Percentiles rank a stretch among this genome's conserved stretches.
phyloP scores from a whole-genome alignment of 2,329 filamentous ascomycete genomes.

The Botrytis deweyae region DNA sequence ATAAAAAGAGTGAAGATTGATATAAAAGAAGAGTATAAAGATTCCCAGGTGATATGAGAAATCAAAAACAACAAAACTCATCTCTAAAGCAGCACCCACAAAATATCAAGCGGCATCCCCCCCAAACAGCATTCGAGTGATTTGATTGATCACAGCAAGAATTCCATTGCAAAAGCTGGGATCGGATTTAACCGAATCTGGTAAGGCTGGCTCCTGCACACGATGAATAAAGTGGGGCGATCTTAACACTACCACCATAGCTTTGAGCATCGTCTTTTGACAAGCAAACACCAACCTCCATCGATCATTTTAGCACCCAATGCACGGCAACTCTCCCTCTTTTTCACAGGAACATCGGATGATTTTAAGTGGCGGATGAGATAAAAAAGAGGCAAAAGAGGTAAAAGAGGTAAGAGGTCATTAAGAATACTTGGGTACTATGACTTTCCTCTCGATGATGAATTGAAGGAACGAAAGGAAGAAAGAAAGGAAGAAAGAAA shows the following conservation, averaged over 20 bases:
- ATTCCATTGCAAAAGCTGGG: not conserved
- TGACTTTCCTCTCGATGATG: not conserved
- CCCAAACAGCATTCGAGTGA: not conserved
- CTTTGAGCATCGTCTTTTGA: slow-evolving; percentile 5
- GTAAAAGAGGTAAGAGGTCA: not conserved
- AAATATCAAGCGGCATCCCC: not conserved
- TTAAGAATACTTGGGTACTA: not conserved
- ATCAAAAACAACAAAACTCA: no score
- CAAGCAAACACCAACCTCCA: not conserved
- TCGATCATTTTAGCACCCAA: not conserved
- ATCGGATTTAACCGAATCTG: not conserved
- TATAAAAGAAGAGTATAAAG: not conserved
- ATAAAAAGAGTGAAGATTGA: not conserved
- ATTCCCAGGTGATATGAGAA: no score
- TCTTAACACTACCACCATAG: not conserved
- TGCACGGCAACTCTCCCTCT: not conserved
- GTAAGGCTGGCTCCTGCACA: not conserved
- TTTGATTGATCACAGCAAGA: not conserved
- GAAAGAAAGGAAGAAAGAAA: not conserved
- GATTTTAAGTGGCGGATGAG: not conserved
- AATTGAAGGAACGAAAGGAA: no score
- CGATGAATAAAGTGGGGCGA: slow-evolving; percentile 8
- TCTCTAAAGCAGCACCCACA: not conserved
- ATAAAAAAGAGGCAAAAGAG: not conserved
- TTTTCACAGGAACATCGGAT: not conserved